Base-by-base conservation (phyloP, 768 basidiomycete genomes). In the Agaricus subrufescens region DNA sequence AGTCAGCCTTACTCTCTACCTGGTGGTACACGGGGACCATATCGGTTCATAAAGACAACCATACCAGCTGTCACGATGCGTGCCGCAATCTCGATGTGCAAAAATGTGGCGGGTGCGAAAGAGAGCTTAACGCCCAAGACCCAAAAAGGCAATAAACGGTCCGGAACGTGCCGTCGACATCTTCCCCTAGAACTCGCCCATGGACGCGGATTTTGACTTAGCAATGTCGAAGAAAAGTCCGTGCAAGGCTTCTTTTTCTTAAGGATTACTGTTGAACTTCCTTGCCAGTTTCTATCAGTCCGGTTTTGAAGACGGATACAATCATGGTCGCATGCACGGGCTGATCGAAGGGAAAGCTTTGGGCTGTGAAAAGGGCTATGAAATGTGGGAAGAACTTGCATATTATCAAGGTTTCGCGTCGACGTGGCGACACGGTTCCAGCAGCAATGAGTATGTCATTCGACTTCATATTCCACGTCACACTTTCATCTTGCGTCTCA, bases 371-470 rank as follows among this genome's bases (percentile, higher is more conserved):
- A 94, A 96, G 62, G 91, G 90, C 0, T 98, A 86, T 68, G 94
- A 96, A 70, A 85, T 97, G 71, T 98, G 94, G 94, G 95, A 98
- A 69, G 96, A 99, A 69, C 80, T 99, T 11, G 94, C 91, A 1
- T 98, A 87, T 63, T 95, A 95, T 67, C 82, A 95, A 63, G 96
- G 94, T 4, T 88, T 89, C 62, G 92, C 92, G 2, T 59, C 64
- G 53, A 80, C 85, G 54, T 97, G 91, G 91, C 70, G 69, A 51
- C 74, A 77, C 54, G 70, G 67, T 3, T 67, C 67, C 12, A 25
- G 3, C 12, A 66, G 65, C 47, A 77, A 85, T 63, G 77, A 82
- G 84, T 85, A 62, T 54, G 81, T 7, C 31, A 49, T 34, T 46
- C 49, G 50, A 54, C 42, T 26, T 43, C 19, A 19, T 19, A 47